Conservation (phyloP, 2,329 filamentous ascomycete species). For the Aspergillus luchuensis region DNA sequence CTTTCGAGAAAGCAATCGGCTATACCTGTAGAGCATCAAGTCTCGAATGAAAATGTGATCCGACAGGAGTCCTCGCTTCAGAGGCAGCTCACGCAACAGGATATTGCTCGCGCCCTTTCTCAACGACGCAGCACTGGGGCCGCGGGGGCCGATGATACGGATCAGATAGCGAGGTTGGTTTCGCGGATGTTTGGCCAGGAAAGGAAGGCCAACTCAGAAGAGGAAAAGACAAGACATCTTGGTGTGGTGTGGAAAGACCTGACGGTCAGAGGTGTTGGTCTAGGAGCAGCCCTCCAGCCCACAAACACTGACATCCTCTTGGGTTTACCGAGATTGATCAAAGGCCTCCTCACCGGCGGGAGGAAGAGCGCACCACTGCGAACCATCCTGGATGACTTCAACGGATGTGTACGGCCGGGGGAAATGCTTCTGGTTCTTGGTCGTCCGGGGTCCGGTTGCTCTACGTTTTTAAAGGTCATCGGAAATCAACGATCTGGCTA, state of each 20-base stretch:
- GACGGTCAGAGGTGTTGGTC: constrained; percentile 69
- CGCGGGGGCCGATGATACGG: constrained; percentile 32
- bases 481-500: constrained; percentile 67
- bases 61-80: background rate
- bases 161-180: constrained; percentile 53
- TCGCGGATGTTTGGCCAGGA: constrained; percentile 70
- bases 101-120: constrained; percentile 27
- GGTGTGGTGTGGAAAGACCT: constrained; percentile 71
- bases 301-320: constrained; percentile 60
- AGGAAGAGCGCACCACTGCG: constrained; percentile 53
- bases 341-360: constrained; percentile 44
- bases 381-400: constrained; percentile 67
- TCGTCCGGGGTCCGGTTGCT: constrained; percentile 59
- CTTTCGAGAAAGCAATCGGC: background rate
- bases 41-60: background rate
- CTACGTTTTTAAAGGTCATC: constrained; percentile 82
- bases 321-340: constrained; percentile 50
- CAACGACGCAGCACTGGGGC: constrained; percentile 28
- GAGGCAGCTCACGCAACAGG: constrained; percentile 19
- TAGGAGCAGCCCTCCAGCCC: constrained; percentile 63
- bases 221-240: constrained; percentile 68
- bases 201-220: constrained; percentile 66
- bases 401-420: constrained; percentile 48
- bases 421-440: constrained; percentile 46
- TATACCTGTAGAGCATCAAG: background rate